Base-by-base conservation (phyloP, 2,329 filamentous ascomycete genomes). In the Fusarium caatingaense region DNA sequence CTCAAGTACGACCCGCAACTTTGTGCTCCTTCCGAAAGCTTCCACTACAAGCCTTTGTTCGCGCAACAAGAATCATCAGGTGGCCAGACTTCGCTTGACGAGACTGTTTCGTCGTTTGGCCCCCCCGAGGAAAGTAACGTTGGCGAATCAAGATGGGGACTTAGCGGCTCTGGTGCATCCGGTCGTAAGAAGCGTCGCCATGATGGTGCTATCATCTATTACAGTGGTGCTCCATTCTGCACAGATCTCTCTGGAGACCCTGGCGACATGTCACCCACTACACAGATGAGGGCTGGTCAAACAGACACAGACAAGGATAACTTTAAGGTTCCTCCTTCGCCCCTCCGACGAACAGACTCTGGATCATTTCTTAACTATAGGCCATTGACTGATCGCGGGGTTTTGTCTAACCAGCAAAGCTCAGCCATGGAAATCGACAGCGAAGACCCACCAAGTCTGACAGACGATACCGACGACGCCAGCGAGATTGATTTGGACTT, bases 151-250 rank as follows among this genome's bases (percentile, higher is more conserved):
- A 77, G 80, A 50, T 85, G 82, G 81, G 81, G 78, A 16, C 78
- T 80, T 34, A 85, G 83, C 66, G 82, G 82, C 73, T 87, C 82
- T 68, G 87, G 76, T 69, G 83, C 76, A 48, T 85, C 79, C 60
- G 84, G 75, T 74, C 83, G 80, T 68, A 85, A 81, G 69, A 88
- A 86, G 77, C 86, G 86, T 27, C 85, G 83, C 1, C 85, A 89
- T 15, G 89, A 92, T 62, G 93, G 93, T 11, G 89, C 92, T 2
- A 91, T 97, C 70, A 93, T 95, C 20, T 97, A 94, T 76, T 97
- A 95, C 77, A 93, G 87, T 64, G 92, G 91, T 27, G 91, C 91
- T 2, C 88, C 88, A 1, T 97, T 96, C 77, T 96, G 90, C 77
- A 94, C 90, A 2, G 93, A 97, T 77, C 80, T 96, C 6, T 92